Base-by-base conservation (phyloP, 352 stramenopile species). In the Globisporangium solare region DNA sequence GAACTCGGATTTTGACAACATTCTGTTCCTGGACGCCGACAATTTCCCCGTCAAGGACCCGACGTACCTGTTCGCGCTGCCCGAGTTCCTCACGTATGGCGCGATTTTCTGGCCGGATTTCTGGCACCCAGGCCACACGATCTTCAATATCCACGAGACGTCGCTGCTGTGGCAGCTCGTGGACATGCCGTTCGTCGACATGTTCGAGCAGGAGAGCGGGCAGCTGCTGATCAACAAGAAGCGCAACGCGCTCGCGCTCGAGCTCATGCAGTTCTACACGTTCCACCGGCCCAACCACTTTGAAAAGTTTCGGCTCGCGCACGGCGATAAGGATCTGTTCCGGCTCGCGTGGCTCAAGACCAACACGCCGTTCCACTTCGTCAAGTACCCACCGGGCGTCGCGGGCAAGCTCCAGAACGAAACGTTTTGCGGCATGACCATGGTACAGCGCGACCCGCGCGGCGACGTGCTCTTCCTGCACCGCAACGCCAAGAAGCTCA, bases 41-140 rank as follows among this genome's bases (percentile, higher is more conserved):
- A 89, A 85, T 47, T 63, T 87, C 6, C 73, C 79, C 2, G 71
- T 84, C 5, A 64, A 67, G 18, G 75, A 91, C 57, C 79, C 79
- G 50, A 83, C 68, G 2, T 91, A 74, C 59, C 58, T 91, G 5
- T 91, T 91, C 48, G 57, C 73, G 2, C 61, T 64, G 31, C 63
- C 60, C 1, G 59, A 88, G 63, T 89, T 76, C 39, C 49, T 32
- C 5, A 39, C 65, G 11, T 53, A 57, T 6, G 81, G 79, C 17
- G 71, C 81, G 32, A 39, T 91, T 15, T 89, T 89, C 60, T 91
- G 79, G 79, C 79, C 79, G 6, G 79, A 90, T 42, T 87, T 87
- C 50, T 90, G 74, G 75, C 77, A 88, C 54, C 80, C 80, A 5
- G 55, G 71, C 24, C 69, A 82, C 51, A 88, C 76, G 27, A 83